Evolutionary conservation across 305 asterid species (phyloP).

Genomic region (Fraxinus angustifolia): DNA sequence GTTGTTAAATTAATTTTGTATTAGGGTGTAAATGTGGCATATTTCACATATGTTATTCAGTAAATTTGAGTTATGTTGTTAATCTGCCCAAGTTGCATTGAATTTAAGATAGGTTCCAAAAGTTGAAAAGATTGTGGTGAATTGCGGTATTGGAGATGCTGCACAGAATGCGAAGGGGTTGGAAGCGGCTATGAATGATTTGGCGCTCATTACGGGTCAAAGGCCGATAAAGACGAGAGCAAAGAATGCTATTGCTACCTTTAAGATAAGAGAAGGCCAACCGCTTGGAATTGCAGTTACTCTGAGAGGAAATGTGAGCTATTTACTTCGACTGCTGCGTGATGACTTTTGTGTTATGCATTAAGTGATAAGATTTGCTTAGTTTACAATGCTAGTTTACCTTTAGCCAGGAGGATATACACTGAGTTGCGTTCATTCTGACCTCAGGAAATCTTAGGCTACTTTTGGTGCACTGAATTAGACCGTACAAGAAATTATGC

Average conservation of each 20-base stretch:
- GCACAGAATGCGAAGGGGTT: conserved; percentile 96
- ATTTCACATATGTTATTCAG: neutral
- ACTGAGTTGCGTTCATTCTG: neutral
- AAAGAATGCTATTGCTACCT: conserved; percentile 85
- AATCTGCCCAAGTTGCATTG: conserved; percentile 8
- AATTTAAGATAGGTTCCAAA: conserved; percentile 66
- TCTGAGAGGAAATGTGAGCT: conserved; percentile 71
- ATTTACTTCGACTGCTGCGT: neutral
- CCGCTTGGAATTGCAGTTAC: conserved; percentile 92
- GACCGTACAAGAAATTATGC: neutral
- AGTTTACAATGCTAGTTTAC: neutral
- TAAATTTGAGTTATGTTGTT: conserved; percentile 2
- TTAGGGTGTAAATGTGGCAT: neutral
- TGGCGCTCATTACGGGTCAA: conserved; percentile 88
- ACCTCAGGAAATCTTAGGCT: neutral
- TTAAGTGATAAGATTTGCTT: neutral
- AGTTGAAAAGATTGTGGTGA: conserved; percentile 81
- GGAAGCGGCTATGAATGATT: conserved; percentile 86
- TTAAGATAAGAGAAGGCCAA: conserved; percentile 83
- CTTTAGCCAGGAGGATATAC: neutral
- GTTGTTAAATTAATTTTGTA: conserved; percentile 3
- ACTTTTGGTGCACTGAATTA: neutral
- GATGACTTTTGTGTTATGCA: neutral
- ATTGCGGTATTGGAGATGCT: conserved; percentile 98
- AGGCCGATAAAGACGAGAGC: conserved; percentile 92